Evolutionary conservation across 768 basidiomycete species (phyloP).

Genomic region (Pleurotus eryngii): DNA sequence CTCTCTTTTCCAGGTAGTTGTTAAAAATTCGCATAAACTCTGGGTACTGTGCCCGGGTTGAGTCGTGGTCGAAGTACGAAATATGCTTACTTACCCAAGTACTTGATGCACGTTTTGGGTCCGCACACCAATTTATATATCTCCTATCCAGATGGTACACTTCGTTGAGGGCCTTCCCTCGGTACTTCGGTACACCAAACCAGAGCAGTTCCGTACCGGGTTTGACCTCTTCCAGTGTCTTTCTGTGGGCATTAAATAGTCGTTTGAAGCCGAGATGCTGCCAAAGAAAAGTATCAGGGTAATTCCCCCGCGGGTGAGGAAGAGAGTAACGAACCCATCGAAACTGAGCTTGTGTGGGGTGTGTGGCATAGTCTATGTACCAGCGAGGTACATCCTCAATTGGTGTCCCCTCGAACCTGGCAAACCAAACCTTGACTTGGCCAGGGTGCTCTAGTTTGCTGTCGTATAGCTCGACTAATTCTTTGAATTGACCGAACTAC

Average conservation of each 20-base stretch:
- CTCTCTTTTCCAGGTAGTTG: not conserved
- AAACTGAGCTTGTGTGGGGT: not conserved
- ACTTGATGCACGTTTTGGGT: not conserved
- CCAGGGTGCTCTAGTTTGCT: not conserved
- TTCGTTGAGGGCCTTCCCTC: not conserved
- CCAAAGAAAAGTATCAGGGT: too few species aligned
- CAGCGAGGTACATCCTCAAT: not conserved
- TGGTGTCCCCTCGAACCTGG: not conserved
- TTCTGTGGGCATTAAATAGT: not conserved
- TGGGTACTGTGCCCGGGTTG: not conserved
- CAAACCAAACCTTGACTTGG: not conserved
- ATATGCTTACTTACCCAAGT: not conserved
- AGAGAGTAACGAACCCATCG: not conserved
- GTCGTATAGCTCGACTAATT: not conserved
- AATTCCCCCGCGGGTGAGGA: not conserved
- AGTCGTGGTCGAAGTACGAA: not conserved
- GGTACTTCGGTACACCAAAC: not conserved
- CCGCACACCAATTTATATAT: not conserved
- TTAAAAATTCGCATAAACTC: not conserved
- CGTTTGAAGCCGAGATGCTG: not conserved
- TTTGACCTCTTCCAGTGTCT: too few species aligned
- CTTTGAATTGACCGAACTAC: too few species aligned
- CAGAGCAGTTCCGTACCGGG: too few species aligned
- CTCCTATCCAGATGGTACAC: not conserved
- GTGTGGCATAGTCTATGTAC: not conserved